Evolutionary conservation across 805 yeast species (phyloP).

Genomic region (Millerozyma acaciae): DNA sequence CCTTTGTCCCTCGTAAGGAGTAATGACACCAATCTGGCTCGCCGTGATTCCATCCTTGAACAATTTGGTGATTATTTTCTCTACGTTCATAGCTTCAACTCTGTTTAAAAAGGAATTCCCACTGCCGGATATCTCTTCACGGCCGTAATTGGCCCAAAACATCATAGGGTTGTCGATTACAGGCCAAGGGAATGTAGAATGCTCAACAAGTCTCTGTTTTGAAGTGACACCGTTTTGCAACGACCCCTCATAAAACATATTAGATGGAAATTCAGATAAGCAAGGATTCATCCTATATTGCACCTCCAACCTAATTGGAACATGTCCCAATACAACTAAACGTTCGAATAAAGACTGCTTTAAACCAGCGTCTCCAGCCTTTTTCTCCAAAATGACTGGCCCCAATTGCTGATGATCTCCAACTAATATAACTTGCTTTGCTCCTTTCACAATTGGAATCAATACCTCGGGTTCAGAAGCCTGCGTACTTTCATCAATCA

Average conservation of each 20-base stretch:
- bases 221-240: slow-evolving; percentile 88
- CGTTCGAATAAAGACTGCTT: slow-evolving; percentile 86
- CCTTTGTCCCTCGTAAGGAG: slow-evolving; percentile 94
- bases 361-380: slow-evolving; percentile 84
- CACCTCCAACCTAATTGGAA: slow-evolving; percentile 81
- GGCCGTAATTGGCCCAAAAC: slow-evolving; percentile 89
- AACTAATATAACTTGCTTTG: slow-evolving; percentile 82
- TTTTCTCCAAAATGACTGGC: slow-evolving; percentile 77
- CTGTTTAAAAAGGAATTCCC: slow-evolving; percentile 84
- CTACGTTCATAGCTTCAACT: slow-evolving; percentile 87
- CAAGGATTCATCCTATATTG: slow-evolving; percentile 96
- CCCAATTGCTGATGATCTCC: slow-evolving; percentile 97
- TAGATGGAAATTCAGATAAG: slow-evolving; percentile 81
- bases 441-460: slow-evolving; percentile 86
- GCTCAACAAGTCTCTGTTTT: slow-evolving; percentile 55
- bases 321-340: slow-evolving; percentile 73
- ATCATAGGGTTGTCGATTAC: slow-evolving; percentile 82
- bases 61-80: slow-evolving; percentile 66
- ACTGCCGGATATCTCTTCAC: slow-evolving; percentile 78
- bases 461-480: slow-evolving; percentile 90
- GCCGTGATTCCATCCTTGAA: slow-evolving; percentile 78
- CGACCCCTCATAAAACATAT: slow-evolving; percentile 89
- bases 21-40: slow-evolving; percentile 82
- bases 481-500: slow-evolving; percentile 92
- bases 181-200: slow-evolving; percentile 87